Conservation (phyloP, 208 protist genomes). For the Wallacemonas sp. region DNA sequence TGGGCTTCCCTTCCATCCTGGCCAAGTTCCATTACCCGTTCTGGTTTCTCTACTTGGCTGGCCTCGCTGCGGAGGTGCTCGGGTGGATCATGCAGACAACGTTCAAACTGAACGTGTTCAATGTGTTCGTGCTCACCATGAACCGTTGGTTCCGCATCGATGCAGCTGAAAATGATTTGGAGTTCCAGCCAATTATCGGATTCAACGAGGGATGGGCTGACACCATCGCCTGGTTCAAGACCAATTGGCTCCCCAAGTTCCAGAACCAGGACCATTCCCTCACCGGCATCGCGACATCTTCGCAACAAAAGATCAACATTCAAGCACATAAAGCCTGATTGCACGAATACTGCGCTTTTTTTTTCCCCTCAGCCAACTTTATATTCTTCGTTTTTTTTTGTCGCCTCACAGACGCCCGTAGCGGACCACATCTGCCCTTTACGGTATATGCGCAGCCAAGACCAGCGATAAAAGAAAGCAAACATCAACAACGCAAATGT, state of each 20-base stretch:
- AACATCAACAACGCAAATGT: no score
- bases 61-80: slow-evolving; percentile 69
- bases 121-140: slow-evolving; percentile 94
- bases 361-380: slow-evolving; percentile 16
- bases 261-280: slow-evolving; percentile 60
- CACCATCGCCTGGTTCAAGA: slow-evolving; percentile 90
- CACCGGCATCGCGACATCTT: slow-evolving; percentile 66
- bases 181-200: slow-evolving; percentile 85
- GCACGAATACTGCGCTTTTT: not conserved
- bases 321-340: slow-evolving; percentile 53
- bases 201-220: slow-evolving; percentile 89
- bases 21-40: slow-evolving; percentile 87
- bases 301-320: slow-evolving; percentile 91
- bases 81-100: slow-evolving; percentile 76
- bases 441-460: no score
- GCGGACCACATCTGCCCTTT: slow-evolving; percentile 1
- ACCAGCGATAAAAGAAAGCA: no score
- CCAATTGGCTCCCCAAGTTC: slow-evolving; percentile 89
- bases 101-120: slow-evolving; percentile 94
- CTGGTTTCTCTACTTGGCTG: slow-evolving; percentile 85
- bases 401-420: no score
- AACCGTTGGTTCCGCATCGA: slow-evolving; percentile 95
- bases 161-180: slow-evolving; percentile 84
- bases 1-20: slow-evolving; percentile 88
- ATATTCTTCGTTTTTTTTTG: slow-evolving; percentile 17